Percentiles rank a stretch among this genome's conserved stretches.
These are phyloP conservation scores for Gryganskiella cystojenkinii DNA, from an alignment of 192 early-diverging fungal genomes.

Conservation along the genomic window DNA sequence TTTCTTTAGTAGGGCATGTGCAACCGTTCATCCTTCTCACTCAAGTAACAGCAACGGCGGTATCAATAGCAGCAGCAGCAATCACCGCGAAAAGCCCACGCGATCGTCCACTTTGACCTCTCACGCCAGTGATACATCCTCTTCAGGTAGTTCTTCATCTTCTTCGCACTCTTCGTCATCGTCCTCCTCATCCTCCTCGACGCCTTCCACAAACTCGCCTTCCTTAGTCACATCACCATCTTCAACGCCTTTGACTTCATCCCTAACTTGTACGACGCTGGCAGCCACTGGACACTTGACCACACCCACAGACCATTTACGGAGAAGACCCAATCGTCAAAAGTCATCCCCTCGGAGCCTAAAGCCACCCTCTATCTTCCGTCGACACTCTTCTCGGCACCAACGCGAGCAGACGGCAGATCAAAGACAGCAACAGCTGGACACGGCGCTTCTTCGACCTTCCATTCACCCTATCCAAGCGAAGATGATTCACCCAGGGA, in stretches of 20 bases:
- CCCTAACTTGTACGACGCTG: neutral
- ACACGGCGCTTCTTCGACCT: too few species aligned
- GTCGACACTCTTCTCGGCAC: constrained; percentile 9
- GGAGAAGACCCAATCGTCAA: neutral
- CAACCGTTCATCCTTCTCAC: constrained; percentile 24
- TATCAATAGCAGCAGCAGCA: too few species aligned
- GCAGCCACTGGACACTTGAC: neutral
- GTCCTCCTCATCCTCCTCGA: constrained; percentile 6
- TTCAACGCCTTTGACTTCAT: constrained; percentile 3
- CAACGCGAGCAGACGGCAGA: neutral
- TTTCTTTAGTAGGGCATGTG: constrained; percentile 33
- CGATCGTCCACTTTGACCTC: constrained; percentile 14
- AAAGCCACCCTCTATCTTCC: constrained; percentile 6
- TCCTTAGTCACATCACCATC: neutral
- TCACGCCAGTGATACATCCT: constrained; percentile 14
- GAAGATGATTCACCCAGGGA: neutral
- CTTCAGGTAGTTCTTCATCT: constrained; percentile 17
- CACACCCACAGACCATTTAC: neutral
- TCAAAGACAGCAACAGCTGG: neutral
- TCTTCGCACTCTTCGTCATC: constrained; percentile 2
- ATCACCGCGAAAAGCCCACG: constrained; percentile 10
- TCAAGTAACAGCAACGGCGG: neutral
- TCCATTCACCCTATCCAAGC: too few species aligned
- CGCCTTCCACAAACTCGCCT: neutral
- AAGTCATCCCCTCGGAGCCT: constrained; percentile 20